Evolutionary conservation across 2,329 filamentous ascomycete genomes (phyloP).

Genomic region (Pseudopithomyces chartarum): DNA sequence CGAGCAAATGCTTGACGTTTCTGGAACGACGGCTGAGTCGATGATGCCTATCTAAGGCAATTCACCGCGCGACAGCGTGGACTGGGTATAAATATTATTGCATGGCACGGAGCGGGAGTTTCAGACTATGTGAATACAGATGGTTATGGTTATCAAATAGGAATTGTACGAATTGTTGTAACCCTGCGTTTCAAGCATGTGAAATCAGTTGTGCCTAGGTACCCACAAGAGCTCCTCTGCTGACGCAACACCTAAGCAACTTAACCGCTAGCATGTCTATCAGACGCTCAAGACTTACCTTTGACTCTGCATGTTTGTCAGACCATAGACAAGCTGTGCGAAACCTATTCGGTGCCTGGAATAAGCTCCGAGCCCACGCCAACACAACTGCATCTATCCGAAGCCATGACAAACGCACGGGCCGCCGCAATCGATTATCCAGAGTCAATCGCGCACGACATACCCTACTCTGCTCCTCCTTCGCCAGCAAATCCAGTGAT

Average conservation of each 20-base stretch:
- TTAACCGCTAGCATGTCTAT: not conserved
- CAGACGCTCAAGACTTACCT: not conserved
- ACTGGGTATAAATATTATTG: not conserved
- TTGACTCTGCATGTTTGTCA: conserved; percentile 9
- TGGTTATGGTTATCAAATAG: not conserved
- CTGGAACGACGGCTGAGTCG: not conserved
- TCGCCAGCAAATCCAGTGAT: conserved; percentile 69
- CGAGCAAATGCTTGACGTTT: not conserved
- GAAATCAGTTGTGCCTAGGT: not conserved
- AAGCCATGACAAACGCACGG: conserved; percentile 28
- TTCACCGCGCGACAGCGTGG: not conserved
- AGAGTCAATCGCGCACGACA: conserved; percentile 32
- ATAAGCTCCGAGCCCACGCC: too few species aligned
- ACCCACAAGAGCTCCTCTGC: not conserved
- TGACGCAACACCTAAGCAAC: not conserved
- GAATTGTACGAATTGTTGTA: not conserved
- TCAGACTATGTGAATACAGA: conserved; percentile 4
- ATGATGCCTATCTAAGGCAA: not conserved
- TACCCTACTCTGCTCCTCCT: conserved; percentile 41
- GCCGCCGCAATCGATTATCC: conserved; percentile 44
- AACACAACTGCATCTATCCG: not conserved
- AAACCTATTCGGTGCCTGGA: too few species aligned
- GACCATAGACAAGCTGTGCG: conserved; percentile 26
- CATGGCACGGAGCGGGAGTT: conserved; percentile 12
- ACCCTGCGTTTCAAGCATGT: not conserved